Base-by-base conservation (phyloP, 202 grass and related monocot genomes). In the Cymbopogon flexuosus region DNA sequence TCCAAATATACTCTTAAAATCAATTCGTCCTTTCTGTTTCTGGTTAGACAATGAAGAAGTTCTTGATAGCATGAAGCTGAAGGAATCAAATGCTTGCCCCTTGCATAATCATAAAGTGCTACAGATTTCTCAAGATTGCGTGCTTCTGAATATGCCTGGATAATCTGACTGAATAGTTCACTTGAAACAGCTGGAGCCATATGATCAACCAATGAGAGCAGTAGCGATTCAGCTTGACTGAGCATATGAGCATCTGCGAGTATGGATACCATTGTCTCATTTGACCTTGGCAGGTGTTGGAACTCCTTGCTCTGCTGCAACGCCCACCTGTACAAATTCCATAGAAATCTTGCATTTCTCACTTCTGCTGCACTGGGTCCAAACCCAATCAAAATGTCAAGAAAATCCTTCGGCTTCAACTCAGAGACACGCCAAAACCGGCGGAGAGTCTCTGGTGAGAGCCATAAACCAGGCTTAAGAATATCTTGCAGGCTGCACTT, bases 281-380 rank as follows among this genome's bases (percentile, higher is more conserved):
- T 94, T 4, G 95, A 94, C 68, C 79, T 91, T 35, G 90, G 78
- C 21, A 93, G 88, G 84, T 97, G 95, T 52, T 51, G 66, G 73
- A 94, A 97, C 23, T 78, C 86, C 64, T 78, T 84, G 66, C 68
- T 88, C 65, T 93, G 90, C 63, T 52, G 63, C 4, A 51, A 75
- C 16, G 88, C 78, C 95, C 95, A 94, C 51, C 79, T 86, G 37
- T 94, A 94, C 76, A 97, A 77, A 41, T 93, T 93, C 90, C 86
- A 92, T 31, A 94, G 79, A 79, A 92, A 94, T 4, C 46, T 84
- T 6, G 88, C 81, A 5, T 91, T 84, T 45, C 86, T 93, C 35
- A 91, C 49, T 66, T 89, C 76, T 59, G 52, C 56, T 3, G 66
- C 88, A 15, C 22, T 79, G 15, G 70, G 34, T 27, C 81, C 92